These are phyloP conservation scores for Neobulgaria alba DNA, from an alignment of 2,329 filamentous ascomycete species.

Conservation along the genomic window DNA sequence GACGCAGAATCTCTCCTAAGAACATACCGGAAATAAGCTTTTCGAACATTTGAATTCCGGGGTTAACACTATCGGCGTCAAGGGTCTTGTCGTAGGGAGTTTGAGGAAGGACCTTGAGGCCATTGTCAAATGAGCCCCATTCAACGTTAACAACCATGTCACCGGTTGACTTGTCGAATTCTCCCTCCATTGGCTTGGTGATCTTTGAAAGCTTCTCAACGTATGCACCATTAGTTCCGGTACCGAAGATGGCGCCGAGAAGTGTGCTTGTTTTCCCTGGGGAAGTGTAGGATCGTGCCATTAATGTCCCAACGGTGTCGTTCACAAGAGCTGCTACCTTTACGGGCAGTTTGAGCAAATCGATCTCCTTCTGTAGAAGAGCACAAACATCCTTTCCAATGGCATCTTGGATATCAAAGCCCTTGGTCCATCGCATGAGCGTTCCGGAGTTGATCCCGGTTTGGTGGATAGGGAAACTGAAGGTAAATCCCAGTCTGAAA, in stretches of 20 bases:
- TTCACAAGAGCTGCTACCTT: constrained; percentile 95
- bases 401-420: constrained; percentile 92
- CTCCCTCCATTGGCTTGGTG: constrained; percentile 63
- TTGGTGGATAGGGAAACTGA: constrained; percentile 94
- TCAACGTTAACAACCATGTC: constrained; percentile 98
- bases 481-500: constrained; percentile 96
- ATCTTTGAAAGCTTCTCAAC: constrained; percentile 84
- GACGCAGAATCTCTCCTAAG: constrained; percentile 82
- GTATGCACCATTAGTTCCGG: constrained; percentile 94
- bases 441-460: constrained; percentile 90
- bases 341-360: constrained; percentile 77
- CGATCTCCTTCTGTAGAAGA: constrained; percentile 81
- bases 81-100: constrained; percentile 75
- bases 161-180: constrained; percentile 72
- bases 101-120: constrained; percentile 76
- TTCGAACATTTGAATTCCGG: constrained; percentile 96
- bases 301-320: constrained; percentile 93
- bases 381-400: constrained; percentile 91
- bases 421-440: constrained; percentile 96
- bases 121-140: constrained; percentile 98
- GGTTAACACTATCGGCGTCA: constrained; percentile 76
- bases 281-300: constrained; percentile 94
- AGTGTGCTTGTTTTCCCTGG: constrained; percentile 79
- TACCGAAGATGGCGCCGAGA: constrained; percentile 95
- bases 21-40: constrained; percentile 99